These are phyloP conservation scores for Corynascus novoguineensis DNA, from an alignment of 495 filamentous ascomycete species.

Conservation along the genomic window DNA sequence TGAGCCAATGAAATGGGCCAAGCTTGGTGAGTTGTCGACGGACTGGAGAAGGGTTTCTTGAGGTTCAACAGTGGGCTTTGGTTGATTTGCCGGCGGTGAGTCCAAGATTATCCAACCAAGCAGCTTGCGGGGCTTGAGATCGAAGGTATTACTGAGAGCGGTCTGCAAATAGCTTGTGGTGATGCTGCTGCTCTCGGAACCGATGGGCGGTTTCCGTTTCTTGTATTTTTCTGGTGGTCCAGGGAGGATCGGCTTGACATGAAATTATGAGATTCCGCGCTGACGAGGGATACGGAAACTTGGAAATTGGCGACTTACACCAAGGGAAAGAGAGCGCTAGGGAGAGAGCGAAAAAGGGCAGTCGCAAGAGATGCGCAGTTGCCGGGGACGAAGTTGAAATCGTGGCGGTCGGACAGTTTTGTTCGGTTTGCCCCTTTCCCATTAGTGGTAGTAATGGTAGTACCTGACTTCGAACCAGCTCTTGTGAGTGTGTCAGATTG, in stretches of 20 bases:
- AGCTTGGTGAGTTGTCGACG: constrained; percentile 1
- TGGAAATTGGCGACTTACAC: neutral
- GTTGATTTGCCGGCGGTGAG: constrained; percentile 7
- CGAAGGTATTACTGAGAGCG: neutral
- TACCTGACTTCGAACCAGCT: no score
- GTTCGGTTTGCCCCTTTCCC: neutral
- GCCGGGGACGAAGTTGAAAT: neutral
- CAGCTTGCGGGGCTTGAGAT: neutral
- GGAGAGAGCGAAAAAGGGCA: constrained; percentile 1
- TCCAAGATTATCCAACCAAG: neutral
- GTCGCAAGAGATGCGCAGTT: neutral
- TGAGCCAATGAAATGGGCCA: neutral
- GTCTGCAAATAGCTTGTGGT: neutral
- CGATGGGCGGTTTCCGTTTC: neutral
- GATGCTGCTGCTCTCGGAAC: neutral
- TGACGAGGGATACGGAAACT: neutral
- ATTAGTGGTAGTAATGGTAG: no score
- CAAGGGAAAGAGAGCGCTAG: neutral
- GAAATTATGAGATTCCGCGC: neutral
- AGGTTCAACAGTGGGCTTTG: neutral
- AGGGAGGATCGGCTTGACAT: neutral
- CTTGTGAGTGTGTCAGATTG: constrained; percentile 18
- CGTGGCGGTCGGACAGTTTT: neutral
- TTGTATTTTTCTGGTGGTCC: neutral
- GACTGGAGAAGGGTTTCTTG: neutral